Base-by-base conservation (phyloP, 164 flowering plant genomes). In the Piper longum region DNA sequence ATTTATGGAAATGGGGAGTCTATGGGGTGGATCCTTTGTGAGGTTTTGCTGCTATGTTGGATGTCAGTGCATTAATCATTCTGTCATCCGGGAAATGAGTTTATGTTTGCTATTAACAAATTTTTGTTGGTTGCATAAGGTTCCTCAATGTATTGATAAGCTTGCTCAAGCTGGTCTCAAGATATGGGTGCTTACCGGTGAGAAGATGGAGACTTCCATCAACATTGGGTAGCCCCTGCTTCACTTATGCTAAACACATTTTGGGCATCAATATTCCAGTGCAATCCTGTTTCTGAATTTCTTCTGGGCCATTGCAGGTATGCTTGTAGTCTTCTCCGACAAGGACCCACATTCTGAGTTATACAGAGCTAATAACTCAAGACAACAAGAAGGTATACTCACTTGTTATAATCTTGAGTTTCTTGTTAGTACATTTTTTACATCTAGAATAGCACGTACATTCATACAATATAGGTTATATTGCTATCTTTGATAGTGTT, bases 111-210 rank as follows among this genome's bases (percentile, higher is more conserved):
- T 4, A 36, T 26, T 42, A 45, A 7, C 41, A 16, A 41, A 42
- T 44, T 43, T 6, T 41, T 51, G 14, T 13, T 51, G 16, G 43
- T 65, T 48, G 65, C 36, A 55, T 57, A 63, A 84, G 89, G 89
- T 84, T 59, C 82, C 89, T 6, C 74, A 82, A 63, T 84, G 89
- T 74, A 84, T 84, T 18, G 86, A 84, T 65, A 82, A 78, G 69
- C 82, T 84, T 57, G 82, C 86, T 5, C 86, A 82, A 72, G 89
- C 89, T n/a, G 89, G 89, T 19, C 42, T 84, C 54, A 82, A 81
- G 71, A 82, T 82, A 43, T 84, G 89, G 89, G 54, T 84, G 36
- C 76, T 84, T 16, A 84, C 86, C 2, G 89, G 89, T 4, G 89
- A 84, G 67, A 82, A 84, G 65, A 80, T 59, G 72, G 89, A 84